These are phyloP conservation scores for Trypanosoma melophagium DNA, from an alignment of 208 protist genomes.

Conservation along the genomic window DNA sequence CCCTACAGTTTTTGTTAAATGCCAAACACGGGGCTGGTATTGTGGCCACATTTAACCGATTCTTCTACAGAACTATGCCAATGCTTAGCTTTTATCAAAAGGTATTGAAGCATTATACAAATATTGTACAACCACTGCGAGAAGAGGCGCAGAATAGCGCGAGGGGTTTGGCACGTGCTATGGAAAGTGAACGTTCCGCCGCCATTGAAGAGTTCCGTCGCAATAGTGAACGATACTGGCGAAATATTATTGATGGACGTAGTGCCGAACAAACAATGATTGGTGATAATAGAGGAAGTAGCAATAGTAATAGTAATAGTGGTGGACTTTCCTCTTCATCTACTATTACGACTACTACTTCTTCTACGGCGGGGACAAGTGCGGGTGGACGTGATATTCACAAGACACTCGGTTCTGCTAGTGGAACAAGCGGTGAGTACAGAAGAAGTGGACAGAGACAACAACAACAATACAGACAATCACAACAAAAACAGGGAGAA, in stretches of 20 bases:
- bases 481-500: slow-evolving; percentile 3
- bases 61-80: slow-evolving; percentile 73
- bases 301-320: slow-evolving; percentile 7
- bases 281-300: slow-evolving; percentile 10
- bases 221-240: slow-evolving; percentile 89
- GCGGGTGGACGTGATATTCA: background rate
- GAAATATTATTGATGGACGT: slow-evolving; percentile 73
- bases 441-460: slow-evolving; percentile 3
- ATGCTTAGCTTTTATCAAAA: slow-evolving; percentile 75
- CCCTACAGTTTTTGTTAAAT: slow-evolving; percentile 53
- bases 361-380: background rate
- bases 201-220: slow-evolving; percentile 85
- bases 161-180: slow-evolving; percentile 38
- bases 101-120: slow-evolving; percentile 47
- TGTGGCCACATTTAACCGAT: slow-evolving; percentile 76
- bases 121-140: slow-evolving; percentile 30
- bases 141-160: slow-evolving; percentile 52
- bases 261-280: slow-evolving; percentile 39
- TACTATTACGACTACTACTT: background rate
- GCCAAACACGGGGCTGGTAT: slow-evolving; percentile 30
- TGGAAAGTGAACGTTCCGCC: slow-evolving; percentile 60
- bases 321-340: slow-evolving; percentile 1
- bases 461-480: slow-evolving; percentile 23
- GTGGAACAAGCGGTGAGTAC: slow-evolving; percentile 10
- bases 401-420: slow-evolving; percentile 3